These are phyloP conservation scores for Daldinia childiae DNA, from an alignment of 495 filamentous ascomycete species.

Conservation along the genomic window DNA sequence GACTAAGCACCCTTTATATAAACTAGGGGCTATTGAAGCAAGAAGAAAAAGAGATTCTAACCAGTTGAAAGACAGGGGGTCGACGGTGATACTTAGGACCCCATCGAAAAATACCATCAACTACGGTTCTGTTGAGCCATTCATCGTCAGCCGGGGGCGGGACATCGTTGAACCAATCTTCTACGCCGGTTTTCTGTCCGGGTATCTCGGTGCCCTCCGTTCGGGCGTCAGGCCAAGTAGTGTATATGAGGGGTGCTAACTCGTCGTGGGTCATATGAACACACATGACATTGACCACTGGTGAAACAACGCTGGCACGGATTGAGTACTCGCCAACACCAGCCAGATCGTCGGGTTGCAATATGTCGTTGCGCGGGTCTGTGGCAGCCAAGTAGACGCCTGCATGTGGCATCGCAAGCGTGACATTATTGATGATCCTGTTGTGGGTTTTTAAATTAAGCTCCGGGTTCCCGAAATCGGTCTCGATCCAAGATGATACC, in stretches of 20 bases:
- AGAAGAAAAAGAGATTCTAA: constrained; percentile 17
- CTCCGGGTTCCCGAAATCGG: constrained; percentile 56
- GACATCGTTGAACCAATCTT: constrained; percentile 47
- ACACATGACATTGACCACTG: constrained; percentile 75
- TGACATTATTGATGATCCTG: constrained; percentile 75
- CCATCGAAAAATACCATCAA: constrained; percentile 77
- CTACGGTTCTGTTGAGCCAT: constrained; percentile 65
- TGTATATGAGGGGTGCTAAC: constrained; percentile 69
- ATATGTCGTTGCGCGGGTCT: constrained; percentile 67
- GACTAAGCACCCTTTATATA: neutral
- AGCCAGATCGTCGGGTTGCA: constrained; percentile 70
- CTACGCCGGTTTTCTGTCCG: constrained; percentile 31
- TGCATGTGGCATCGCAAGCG: constrained; percentile 76
- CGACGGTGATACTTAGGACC: constrained; percentile 58
- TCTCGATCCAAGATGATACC: constrained; percentile 67
- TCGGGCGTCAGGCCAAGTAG: constrained; percentile 61
- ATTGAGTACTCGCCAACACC: constrained; percentile 73
- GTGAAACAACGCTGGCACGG: constrained; percentile 70
- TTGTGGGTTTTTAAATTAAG: constrained; percentile 54
- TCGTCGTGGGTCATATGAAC: constrained; percentile 67
- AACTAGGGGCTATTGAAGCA: neutral
- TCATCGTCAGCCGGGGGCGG: constrained; percentile 39
- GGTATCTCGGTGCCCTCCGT: constrained; percentile 38
- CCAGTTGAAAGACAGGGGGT: constrained; percentile 71
- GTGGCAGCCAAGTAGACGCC: constrained; percentile 69